Evolutionary conservation across 164 flowering plant species (phyloP), one percentile per base, ranked within the genome.

Genomic region (Nelumbo lutea): DNA sequence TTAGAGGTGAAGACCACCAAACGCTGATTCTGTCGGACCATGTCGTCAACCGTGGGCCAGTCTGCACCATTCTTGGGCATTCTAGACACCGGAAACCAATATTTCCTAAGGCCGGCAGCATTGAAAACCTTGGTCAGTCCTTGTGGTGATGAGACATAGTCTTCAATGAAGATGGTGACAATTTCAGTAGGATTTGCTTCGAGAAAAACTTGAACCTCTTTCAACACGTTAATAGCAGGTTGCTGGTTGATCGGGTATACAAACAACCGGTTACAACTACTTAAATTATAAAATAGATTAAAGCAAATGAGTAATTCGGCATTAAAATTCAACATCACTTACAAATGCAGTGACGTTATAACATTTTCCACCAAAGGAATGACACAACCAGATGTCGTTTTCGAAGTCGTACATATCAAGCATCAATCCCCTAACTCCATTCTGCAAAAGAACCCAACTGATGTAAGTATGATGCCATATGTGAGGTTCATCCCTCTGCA

Each of bases 361-460:
- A 83, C 98, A 93, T 47, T 77, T 73, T 27, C 91, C 96, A 1
- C 88, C 87, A 65, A 68, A 90, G 41, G 96, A 92, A 73, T 90
- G 98, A 73, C 98, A 93, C 68, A 90, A 73, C 98, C 98, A 93
- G 62, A 90, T 83, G 70, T 86, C 90, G 73, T 88, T 88, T 44
- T 80, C 56, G 75, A 86, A 90, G 81, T 93, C 98, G 73, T 90
- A 90, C 86, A 84, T 79, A 69, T 90, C 96, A 1, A 93, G 90
- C 98, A 89, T 93, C 51, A 93, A 75, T 11, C 95, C 98, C 73
- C 96, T 78, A 39, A 93, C 90, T 39, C 98, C 98, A 86, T 89
- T 90, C 98, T 93, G 90, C 89, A 90, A 67, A 42, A 48, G 46
- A 73, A 42, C 38, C 15, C 41, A 63, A 13, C 27, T 64, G 27